Evolutionary conservation across 805 yeast genomes (phyloP), one percentile per base, ranked within the genome.

Genomic region (Ogataea naganishii): DNA sequence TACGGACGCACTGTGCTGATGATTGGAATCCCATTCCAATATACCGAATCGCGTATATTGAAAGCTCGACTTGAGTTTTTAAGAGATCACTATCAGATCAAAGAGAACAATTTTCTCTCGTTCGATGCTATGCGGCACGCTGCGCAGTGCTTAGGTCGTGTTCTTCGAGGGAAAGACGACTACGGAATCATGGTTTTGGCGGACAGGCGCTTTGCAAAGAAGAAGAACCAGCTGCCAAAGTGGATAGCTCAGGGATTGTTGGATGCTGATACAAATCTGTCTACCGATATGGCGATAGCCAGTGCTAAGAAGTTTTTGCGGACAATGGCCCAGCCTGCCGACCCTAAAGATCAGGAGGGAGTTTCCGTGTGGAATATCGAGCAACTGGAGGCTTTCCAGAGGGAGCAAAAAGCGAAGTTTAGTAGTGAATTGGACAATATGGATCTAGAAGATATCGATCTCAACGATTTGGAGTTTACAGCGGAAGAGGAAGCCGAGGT

Each of bases 101-200:
- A 85, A 39, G 98, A 92, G 47, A 86, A 84, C 49, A 98, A 92
- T 47, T 92, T 92, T 51, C 53, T 92, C 22, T 88, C 97, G 8
- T 92, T 92, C 66, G 99, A 92, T 58, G 99, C 99, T 10, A 92
- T 92, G 98, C 75, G 99, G 50, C 99, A 92, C 60, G 99, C 97
- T 4, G 97, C 99, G 0, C 99, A 92, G 56, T 92, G 99, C 58
- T 60, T 92, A 47, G 99, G 99, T 8, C 75, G 99, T 51, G 98
- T 92, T 32, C 62, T 92, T 39, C 74, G 99, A 62, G 99, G 99
- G 41, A 92, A 92, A 53, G 96, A 92, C 50, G 99, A 92, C 62
- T 92, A 92, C 54, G 99, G 99, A 39, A 81, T 92, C 43, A 92
- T 92, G 99, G 96, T 92, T 24, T 60, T 92, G 37, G 98, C 98